A percentile compares a stretch with the other conserved stretches of the same genome.
Conservation (phyloP, 2,329 filamentous ascomycete genomes). For the Pestalotiopsis sp. region DNA sequence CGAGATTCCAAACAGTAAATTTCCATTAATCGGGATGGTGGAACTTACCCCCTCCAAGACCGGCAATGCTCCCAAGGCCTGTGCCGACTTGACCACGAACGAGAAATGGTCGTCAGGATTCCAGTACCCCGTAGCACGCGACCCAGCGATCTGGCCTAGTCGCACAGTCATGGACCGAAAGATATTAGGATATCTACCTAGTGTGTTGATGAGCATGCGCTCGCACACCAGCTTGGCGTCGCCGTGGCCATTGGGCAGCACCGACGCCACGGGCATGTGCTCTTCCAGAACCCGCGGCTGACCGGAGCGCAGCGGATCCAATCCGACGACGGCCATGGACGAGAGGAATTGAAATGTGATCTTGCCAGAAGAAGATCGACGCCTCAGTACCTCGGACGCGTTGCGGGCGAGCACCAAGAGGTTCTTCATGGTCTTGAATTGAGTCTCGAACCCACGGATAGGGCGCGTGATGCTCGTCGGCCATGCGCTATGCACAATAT, state of each 20-base stretch:
- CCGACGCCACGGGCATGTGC: conserved; percentile 36
- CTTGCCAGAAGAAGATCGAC: conserved; percentile 11
- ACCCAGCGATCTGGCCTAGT: conserved; percentile 56
- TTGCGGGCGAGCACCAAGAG: conserved; percentile 46
- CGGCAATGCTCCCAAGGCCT: conserved; percentile 45
- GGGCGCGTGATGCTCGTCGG: conserved; percentile 47
- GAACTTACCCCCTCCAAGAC: conserved; percentile 35
- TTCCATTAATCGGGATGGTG: too few relatives aligned
- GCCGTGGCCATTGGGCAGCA: conserved; percentile 49
- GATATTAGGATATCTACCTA: conserved; percentile 39
- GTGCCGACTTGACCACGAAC: conserved; percentile 52
- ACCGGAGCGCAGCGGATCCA: conserved; percentile 25
- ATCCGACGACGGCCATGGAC: conserved; percentile 40
- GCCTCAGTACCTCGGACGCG: conserved; percentile 18
- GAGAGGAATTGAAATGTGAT: conserved; percentile 43
- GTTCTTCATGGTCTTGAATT: conserved; percentile 48
- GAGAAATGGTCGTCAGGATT: conserved; percentile 53
- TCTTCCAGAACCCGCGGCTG: conserved; percentile 41
- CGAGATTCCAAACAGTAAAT: too few relatives aligned
- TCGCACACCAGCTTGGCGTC: conserved; percentile 56
- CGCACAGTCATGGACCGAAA: conserved; percentile 48
- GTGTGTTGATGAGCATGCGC: conserved; percentile 48
- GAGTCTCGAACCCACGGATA: conserved; percentile 40
- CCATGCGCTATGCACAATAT: conserved; percentile 56
- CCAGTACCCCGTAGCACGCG: conserved; percentile 52